Conservation (phyloP, 2,329 filamentous ascomycete species). For the Niveomyces coronatus region DNA sequence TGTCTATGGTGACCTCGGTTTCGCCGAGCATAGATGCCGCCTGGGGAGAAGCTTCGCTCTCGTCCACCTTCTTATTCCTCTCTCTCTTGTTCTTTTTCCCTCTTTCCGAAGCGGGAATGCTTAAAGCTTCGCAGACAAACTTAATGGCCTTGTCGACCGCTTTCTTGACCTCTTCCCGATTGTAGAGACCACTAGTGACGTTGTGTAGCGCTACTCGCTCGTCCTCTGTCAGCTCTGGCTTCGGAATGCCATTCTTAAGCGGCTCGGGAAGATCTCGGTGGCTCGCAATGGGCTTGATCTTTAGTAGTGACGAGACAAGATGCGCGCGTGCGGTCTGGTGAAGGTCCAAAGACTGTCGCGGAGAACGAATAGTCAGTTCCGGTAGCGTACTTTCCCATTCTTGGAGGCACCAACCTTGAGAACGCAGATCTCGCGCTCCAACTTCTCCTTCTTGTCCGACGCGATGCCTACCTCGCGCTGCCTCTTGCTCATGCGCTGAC, state of each 20-base stretch:
- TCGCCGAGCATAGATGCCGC: background rate
- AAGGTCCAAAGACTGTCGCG: conserved; percentile 44
- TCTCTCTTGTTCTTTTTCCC: conserved; percentile 23
- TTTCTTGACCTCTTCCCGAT: conserved; percentile 38
- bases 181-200: conserved; percentile 48
- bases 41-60: conserved; percentile 10
- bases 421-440: conserved; percentile 51
- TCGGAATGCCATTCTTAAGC: conserved; percentile 36
- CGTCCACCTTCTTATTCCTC: conserved; percentile 22
- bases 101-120: conserved; percentile 37
- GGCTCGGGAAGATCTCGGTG: conserved; percentile 39
- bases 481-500: conserved; percentile 61
- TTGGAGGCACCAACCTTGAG: conserved; percentile 45
- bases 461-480: conserved; percentile 36
- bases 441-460: conserved; percentile 42
- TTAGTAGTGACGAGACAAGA: conserved; percentile 43
- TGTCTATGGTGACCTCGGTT: conserved; percentile 14
- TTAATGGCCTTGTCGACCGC: conserved; percentile 38
- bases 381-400: no score
- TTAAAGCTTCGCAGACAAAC: conserved; percentile 37
- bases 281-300: conserved; percentile 41
- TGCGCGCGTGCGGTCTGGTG: conserved; percentile 47
- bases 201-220: conserved; percentile 44
- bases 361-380: no score
- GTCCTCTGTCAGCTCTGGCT: conserved; percentile 41